phyloP scores from a whole-genome alignment of 2,329 filamentous ascomycete genomes.

The Metarhizium rileyi region DNA sequence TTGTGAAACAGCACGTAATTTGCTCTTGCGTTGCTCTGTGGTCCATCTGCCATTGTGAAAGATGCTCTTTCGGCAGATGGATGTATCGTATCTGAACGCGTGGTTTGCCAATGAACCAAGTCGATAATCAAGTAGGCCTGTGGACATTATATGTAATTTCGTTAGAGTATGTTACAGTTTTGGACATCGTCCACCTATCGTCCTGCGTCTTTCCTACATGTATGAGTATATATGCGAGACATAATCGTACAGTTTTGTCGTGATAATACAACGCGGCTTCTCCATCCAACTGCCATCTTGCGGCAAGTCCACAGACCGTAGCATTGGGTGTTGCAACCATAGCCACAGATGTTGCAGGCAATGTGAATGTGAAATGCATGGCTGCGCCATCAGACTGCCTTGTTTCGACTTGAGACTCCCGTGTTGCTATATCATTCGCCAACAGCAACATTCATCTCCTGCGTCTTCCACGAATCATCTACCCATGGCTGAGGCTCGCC shows the following conservation, averaged over 20 bases:
- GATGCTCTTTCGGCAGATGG: constrained; percentile 33
- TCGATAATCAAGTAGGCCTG: not conserved
- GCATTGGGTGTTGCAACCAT: not conserved
- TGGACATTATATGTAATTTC: not conserved
- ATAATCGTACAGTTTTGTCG: constrained; percentile 12
- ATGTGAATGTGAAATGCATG: not conserved
- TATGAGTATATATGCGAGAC: not conserved
- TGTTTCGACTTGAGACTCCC: not conserved
- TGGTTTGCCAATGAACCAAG: constrained; percentile 8
- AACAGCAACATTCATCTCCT: constrained; percentile 55
- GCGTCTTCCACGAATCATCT: constrained; percentile 62
- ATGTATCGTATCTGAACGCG: constrained; percentile 59
- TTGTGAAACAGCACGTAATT: constrained; percentile 1
- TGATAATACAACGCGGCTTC: constrained; percentile 1
- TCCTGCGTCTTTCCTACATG: not conserved
- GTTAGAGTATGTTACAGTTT: constrained; percentile 14
- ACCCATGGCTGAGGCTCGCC: constrained; percentile 78
- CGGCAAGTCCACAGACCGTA: not conserved
- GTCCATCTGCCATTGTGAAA: constrained; percentile 42
- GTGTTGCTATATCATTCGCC: not conserved
- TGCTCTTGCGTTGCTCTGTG: constrained; percentile 53
- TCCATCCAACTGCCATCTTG: not conserved
- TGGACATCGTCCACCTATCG: constrained; percentile 5
- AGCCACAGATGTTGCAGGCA: not conserved
- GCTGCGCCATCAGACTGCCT: not conserved